phyloP scores from a whole-genome alignment of 164 flowering plant species.

The Magnolia kwangsiensis region DNA sequence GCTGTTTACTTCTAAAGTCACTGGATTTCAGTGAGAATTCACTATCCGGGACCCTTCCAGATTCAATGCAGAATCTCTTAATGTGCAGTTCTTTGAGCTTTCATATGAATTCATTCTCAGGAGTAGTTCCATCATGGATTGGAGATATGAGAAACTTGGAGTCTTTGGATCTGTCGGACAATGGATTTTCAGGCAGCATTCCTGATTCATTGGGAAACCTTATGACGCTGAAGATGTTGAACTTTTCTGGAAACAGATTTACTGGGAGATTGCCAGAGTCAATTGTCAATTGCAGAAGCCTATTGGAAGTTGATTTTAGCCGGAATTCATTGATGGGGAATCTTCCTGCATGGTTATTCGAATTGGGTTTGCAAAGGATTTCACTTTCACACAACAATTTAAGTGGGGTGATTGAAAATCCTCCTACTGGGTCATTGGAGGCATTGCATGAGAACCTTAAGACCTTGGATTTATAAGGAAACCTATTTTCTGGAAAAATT shows the following conservation, averaged over 20 bases:
- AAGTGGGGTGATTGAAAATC: slow-evolving; percentile 29
- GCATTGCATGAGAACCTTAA: slow-evolving; percentile 28
- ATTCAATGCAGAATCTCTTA: slow-evolving; percentile 54
- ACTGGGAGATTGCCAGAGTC: slow-evolving; percentile 68
- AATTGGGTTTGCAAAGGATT: slow-evolving; percentile 30
- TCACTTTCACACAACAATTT: slow-evolving; percentile 33
- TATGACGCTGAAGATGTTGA: slow-evolving; percentile 45
- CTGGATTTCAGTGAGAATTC: slow-evolving; percentile 72
- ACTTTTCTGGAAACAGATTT: slow-evolving; percentile 52
- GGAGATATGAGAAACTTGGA: slow-evolving; percentile 68
- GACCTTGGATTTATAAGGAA: slow-evolving; percentile 64
- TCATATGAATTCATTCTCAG: slow-evolving; percentile 45
- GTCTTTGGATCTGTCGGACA: slow-evolving; percentile 70
- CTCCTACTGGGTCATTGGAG: slow-evolving; percentile 15
- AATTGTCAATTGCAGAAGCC: slow-evolving; percentile 41
- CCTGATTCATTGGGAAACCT: slow-evolving; percentile 63
- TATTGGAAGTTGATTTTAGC: slow-evolving; percentile 56
- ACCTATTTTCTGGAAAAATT: slow-evolving; percentile 61
- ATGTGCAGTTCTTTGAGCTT: slow-evolving; percentile 56
- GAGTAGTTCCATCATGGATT: slow-evolving; percentile 72
- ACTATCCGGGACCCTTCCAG: slow-evolving; percentile 63
- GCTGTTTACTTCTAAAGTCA: slow-evolving; percentile 48
- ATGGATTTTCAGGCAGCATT: slow-evolving; percentile 60
- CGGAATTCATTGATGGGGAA: slow-evolving; percentile 52
- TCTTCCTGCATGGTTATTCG: slow-evolving; percentile 70